Conservation (phyloP, 2,329 filamentous ascomycete species). For the Apiospora phragmitis region DNA sequence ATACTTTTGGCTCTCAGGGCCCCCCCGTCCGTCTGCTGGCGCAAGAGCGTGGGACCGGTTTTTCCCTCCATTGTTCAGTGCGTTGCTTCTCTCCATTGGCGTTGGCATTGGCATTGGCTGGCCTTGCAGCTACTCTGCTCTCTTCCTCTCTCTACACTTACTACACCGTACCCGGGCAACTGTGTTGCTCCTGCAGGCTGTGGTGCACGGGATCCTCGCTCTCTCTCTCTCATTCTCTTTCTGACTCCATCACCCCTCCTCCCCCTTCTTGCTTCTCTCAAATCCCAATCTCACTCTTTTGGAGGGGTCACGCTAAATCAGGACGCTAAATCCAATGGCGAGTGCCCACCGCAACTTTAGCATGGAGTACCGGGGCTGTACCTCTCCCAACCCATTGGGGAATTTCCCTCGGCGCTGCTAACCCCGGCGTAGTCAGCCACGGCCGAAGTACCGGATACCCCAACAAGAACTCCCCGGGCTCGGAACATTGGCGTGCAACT, state of each 20-base stretch:
- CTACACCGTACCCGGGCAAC: neutral
- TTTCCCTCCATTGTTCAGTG: neutral
- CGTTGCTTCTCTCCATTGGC: neutral
- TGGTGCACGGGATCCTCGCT: neutral
- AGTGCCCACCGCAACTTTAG: slow-evolving; percentile 4
- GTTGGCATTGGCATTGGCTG: neutral
- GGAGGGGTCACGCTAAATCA: slow-evolving; percentile 2
- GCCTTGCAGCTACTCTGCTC: neutral
- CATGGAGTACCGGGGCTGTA: neutral
- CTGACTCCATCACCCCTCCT: neutral
- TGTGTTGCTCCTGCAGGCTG: neutral
- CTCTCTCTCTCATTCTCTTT: neutral
- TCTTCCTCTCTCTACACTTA: neutral
- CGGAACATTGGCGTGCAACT: neutral
- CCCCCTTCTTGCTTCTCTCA: neutral
- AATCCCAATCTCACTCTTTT: slow-evolving; percentile 8
- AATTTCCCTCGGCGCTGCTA: neutral
- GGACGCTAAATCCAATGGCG: slow-evolving; percentile 6
- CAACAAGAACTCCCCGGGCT: slow-evolving; percentile 6
- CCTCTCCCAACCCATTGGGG: slow-evolving; percentile 4
- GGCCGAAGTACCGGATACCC: slow-evolving; percentile 6
- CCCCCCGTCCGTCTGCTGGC: neutral
- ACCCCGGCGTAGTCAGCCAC: neutral
- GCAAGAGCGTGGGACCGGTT: slow-evolving; percentile 5
- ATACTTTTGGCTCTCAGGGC: slow-evolving; percentile 8